These are phyloP conservation scores for Suhomyces panamericanus DNA, from an alignment of 1,139 yeast genomes.

Conservation along the genomic window DNA sequence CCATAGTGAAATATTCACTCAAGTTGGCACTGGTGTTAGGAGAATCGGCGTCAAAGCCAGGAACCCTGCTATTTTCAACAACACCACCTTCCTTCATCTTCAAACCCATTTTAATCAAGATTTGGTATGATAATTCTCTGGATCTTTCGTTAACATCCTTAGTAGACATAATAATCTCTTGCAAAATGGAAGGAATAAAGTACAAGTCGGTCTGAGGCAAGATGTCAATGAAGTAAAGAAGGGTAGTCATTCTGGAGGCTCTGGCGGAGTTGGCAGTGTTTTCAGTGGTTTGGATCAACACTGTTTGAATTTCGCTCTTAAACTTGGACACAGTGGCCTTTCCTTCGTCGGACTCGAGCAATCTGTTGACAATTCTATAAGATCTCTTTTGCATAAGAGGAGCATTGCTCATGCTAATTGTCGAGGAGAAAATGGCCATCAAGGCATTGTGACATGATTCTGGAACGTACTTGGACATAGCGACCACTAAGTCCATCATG, in stretches of 20 bases:
- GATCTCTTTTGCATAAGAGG: conserved; percentile 86
- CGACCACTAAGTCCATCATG: conserved; percentile 86
- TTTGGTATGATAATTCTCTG: conserved; percentile 75
- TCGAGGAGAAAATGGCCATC: conserved; percentile 71
- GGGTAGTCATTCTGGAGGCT: conserved; percentile 73
- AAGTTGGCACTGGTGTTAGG: conserved; percentile 68
- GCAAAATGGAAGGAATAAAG: conserved; percentile 77
- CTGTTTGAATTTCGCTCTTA: conserved; percentile 58
- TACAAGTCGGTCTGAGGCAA: conserved; percentile 64
- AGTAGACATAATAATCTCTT: conserved; percentile 89
- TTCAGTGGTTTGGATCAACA: conserved; percentile 59
- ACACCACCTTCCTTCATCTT: conserved; percentile 73
- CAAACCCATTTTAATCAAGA: conserved; percentile 78
- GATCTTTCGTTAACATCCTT: conserved; percentile 93
- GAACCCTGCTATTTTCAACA: conserved; percentile 63
- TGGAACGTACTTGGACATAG: conserved; percentile 84
- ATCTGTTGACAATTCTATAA: conserved; percentile 71
- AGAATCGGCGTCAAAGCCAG: conserved; percentile 64
- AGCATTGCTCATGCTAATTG: conserved; percentile 55
- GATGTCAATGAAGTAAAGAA: conserved; percentile 57
- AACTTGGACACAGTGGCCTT: conserved; percentile 49
- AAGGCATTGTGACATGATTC: conserved; percentile 67
- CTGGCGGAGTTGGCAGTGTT: conserved; percentile 73
- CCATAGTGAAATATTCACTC: conserved; percentile 86
- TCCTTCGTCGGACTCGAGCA: conserved; percentile 73